These are phyloP conservation scores for Ramichloridium luteum DNA, from an alignment of 2,329 filamentous ascomycete genomes.

Conservation along the genomic window DNA sequence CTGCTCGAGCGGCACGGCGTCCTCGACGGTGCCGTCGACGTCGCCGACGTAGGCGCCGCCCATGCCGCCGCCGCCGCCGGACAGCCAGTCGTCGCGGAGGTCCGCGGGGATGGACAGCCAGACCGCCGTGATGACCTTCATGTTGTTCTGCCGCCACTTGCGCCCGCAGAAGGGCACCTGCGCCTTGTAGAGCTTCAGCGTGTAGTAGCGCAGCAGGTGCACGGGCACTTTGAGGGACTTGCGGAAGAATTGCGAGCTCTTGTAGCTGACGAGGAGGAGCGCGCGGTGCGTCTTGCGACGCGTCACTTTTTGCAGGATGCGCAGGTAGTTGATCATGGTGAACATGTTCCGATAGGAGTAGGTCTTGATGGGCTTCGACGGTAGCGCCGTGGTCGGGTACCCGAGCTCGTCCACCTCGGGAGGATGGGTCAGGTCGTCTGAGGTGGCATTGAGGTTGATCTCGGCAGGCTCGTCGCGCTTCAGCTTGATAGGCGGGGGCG, in stretches of 20 bases:
- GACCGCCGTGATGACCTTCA: conserved; percentile 95
- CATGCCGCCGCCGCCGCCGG: conserved; percentile 48
- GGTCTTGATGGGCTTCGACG: conserved; percentile 66
- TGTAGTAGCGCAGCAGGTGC: conserved; percentile 76
- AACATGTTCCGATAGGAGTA: conserved; percentile 95
- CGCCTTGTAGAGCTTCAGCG: conserved; percentile 94
- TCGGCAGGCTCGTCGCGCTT: conserved; percentile 30
- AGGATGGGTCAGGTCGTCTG: conserved; percentile 24
- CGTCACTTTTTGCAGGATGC: conserved; percentile 94
- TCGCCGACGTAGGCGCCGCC: conserved; percentile 38
- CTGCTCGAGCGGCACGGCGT: conserved; percentile 83
- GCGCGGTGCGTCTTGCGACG: conserved; percentile 92
- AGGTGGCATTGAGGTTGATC: conserved; percentile 25
- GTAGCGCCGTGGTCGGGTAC: conserved; percentile 59
- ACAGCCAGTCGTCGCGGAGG: conserved; percentile 87
- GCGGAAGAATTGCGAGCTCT: conserved; percentile 80
- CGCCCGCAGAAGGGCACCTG: conserved; percentile 96
- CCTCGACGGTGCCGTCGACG: conserved; percentile 86
- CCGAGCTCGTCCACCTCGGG: conserved; percentile 75
- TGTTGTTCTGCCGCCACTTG: conserved; percentile 96
- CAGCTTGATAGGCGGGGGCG: conserved; percentile 65
- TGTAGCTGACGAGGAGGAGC: conserved; percentile 87
- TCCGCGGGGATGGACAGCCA: conserved; percentile 90
- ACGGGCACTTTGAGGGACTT: conserved; percentile 88
- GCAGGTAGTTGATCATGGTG: conserved; percentile 85